Evolutionary conservation across 768 basidiomycete species (phyloP), one percentile per base, ranked within the genome.

Genomic region (Collybia nuda): DNA sequence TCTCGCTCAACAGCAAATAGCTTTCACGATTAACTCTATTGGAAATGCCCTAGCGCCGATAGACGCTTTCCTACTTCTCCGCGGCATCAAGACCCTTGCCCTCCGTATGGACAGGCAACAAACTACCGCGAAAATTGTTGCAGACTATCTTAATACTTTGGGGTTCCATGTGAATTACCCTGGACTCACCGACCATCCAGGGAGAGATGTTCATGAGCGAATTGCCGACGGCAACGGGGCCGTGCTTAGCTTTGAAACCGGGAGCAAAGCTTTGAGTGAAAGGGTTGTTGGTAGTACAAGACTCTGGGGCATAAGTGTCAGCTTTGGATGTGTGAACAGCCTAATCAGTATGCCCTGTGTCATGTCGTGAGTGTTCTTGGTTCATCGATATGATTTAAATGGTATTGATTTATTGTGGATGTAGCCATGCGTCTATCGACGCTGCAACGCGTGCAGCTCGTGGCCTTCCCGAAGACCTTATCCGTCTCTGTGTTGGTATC

Each of bases 261-360:
- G 88, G 22, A 88, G 93, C 71, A 93, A 91, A 62, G 85, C 78
- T 43, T 64, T 98, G 52, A 95, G 92, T 64, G 94, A 98, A 69
- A 81, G 86, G 45, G 89, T 98, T 53, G 94, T 99, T 7, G 96
- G 88, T 5, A 90, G 86, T 0, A 91, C 97, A 14, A 79, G 93
- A 47, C 73, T 99, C 22, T 99, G 96, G 95, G 92, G 95, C 17
- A 98, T 99, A 62, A 93, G 89, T 54, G 97, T 99, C 60, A 94
- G 92, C 65, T 99, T 99, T 62, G 97, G 97, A 26, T 94, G 91
- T 57, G 95, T 99, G 53, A 99, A 99, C 74, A 93, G 91, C 62
- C 67, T 99, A 67, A 98, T 98, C 71, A 93, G 90, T 56, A 98
- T 99, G 96, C 97, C 97, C 32, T 98, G 97, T 67, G 85, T 93